Base-by-base conservation (phyloP, 163 green algal genomes). In the Coccomyxa subellipsoidea region DNA sequence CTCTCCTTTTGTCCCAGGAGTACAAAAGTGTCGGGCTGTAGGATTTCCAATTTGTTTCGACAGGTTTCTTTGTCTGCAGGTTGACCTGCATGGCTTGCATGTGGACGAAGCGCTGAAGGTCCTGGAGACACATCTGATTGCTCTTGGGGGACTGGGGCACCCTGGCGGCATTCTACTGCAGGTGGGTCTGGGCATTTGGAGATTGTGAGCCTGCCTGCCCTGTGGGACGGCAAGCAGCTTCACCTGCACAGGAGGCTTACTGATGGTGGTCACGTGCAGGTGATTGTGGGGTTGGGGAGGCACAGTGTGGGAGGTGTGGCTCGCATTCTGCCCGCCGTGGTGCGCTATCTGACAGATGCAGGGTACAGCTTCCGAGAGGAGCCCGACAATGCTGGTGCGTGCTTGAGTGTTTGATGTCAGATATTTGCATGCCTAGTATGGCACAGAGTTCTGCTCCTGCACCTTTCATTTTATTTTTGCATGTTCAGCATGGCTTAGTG, bases 41-140 rank as follows among this genome's bases (percentile, higher is more conserved):
- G n/a, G n/a, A n/a, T n/a, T n/a, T n/a, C n/a, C n/a, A n/a, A n/a
- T n/a, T n/a, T n/a, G n/a, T n/a, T n/a, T n/a, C n/a, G n/a, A 31
- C 35, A 25, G 15, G 8, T 53, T 78, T 39, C 32, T 38, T 23
- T 15, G 47, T 4, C 10, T 59, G 37, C 82, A 86, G 82, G 47
- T 86, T 7, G 82, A 86, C 29, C 76, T 86, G 70, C 82, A 86
- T 72, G 82, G 82, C 0, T 27, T 86, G 71, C 77, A 83, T 76
- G 82, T 85, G 39, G 82, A 85, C 35, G 82, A 85, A 39, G 82
- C 82, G 23, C 12, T 85, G 38, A 27, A 32, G 31, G 47, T 76
- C 3, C 54, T 86, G 23, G 78, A 86, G 78, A 39, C 80, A 9
- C 72, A 86, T 47, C 35, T 86, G 35, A 40, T 83, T 8, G 76